These are phyloP conservation scores for Pseudogymnoascus destructans DNA, from an alignment of 2,329 filamentous ascomycete species.

Conservation along the genomic window DNA sequence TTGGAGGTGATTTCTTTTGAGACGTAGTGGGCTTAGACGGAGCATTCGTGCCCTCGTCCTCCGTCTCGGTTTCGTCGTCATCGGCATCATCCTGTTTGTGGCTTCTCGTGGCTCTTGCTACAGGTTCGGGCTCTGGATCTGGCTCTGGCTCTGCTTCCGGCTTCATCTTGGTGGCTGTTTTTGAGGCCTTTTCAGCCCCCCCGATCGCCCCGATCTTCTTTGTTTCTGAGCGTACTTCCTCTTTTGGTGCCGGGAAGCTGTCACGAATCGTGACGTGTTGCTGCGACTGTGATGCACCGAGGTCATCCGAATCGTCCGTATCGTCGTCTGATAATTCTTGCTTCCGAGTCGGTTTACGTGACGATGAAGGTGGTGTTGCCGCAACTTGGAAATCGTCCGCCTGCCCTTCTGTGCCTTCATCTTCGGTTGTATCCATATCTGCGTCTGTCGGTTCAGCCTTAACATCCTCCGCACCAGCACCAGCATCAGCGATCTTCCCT, in stretches of 20 bases:
- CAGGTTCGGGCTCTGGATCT: not conserved
- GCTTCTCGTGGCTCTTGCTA: not conserved
- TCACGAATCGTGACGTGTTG: slow-evolving; percentile 21
- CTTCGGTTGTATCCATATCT: slow-evolving; percentile 6
- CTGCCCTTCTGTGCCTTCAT: slow-evolving; percentile 13
- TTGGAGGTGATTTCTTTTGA: not conserved
- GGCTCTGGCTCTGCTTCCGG: slow-evolving; percentile 6
- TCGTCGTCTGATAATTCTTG: slow-evolving; percentile 12
- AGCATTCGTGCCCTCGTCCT: not conserved
- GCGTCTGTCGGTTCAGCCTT: slow-evolving; percentile 9
- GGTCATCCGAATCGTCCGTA: slow-evolving; percentile 19
- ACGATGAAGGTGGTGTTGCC: slow-evolving; percentile 17
- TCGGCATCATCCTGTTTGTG: not conserved
- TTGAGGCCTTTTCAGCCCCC: slow-evolving; percentile 13
- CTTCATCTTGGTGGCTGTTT: slow-evolving; percentile 17
- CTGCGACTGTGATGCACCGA: slow-evolving; percentile 21
- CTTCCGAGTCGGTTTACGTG: not conserved
- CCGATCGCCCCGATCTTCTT: slow-evolving; percentile 14
- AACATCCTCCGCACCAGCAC: not conserved
- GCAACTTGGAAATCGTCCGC: slow-evolving; percentile 25
- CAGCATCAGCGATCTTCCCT: not conserved
- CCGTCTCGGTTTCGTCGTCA: not conserved
- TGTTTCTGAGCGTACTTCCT: not conserved
- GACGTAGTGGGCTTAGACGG: not conserved
- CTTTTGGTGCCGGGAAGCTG: slow-evolving; percentile 19